These are phyloP conservation scores for Botrytis hyacinthi DNA, from an alignment of 2,329 filamentous ascomycete genomes.

Conservation along the genomic window DNA sequence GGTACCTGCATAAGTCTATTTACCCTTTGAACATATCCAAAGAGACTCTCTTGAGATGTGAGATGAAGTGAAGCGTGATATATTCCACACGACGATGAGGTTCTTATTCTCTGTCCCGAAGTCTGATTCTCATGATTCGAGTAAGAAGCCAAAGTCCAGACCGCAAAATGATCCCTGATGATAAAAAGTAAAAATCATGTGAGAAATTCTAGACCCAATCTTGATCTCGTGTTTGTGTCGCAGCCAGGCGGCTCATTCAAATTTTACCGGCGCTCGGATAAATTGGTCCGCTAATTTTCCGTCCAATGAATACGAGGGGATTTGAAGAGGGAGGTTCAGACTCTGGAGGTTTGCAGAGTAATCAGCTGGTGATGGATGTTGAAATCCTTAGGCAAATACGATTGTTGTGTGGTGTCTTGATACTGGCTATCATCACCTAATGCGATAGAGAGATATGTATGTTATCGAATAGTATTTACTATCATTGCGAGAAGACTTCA, in stretches of 20 bases:
- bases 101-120: not conserved
- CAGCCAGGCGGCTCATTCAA: not conserved
- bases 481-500: not conserved
- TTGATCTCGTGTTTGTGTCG: not conserved
- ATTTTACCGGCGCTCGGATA: not conserved
- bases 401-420: no score
- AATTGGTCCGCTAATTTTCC: not conserved
- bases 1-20: conserved; percentile 5
- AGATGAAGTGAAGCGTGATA: not conserved
- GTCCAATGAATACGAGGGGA: not conserved
- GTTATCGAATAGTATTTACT: not conserved
- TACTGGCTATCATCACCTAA: not conserved
- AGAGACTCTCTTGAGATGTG: not conserved
- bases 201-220: not conserved
- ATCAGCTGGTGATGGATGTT: not conserved
- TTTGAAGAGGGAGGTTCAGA: not conserved
- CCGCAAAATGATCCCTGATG: not conserved
- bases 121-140: not conserved
- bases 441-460: not conserved
- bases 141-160: not conserved
- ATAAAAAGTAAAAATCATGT: not conserved
- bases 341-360: not conserved
- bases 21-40: not conserved
- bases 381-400: not conserved
- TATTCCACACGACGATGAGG: not conserved